A percentile compares a stretch with the other conserved stretches of the same genome.
phyloP scores from a whole-genome alignment of 495 filamentous ascomycete species.

The Penicillium soppii region DNA sequence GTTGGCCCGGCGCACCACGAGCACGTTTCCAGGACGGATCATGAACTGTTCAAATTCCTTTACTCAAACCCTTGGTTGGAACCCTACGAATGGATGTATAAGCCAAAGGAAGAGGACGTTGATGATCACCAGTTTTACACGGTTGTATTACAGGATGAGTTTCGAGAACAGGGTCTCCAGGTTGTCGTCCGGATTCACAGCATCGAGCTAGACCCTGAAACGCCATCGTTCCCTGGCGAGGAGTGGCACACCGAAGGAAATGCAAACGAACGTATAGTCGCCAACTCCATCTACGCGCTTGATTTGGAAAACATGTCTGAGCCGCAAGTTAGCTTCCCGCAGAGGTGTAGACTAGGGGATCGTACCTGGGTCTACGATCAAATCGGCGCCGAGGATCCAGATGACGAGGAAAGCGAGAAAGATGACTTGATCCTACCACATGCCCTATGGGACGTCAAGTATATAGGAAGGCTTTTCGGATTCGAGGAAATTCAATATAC shows the following conservation, averaged over 20 bases:
- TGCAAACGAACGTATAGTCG: conserved; percentile 16
- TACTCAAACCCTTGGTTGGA: conserved; percentile 1
- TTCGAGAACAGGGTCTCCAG: conserved; percentile 12
- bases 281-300: conserved; percentile 8
- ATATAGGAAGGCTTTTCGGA: conserved; percentile 4
- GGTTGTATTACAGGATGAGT: conserved; percentile 9
- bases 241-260: conserved; percentile 16
- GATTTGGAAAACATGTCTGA: conserved; percentile 11
- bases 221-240: conserved; percentile 10
- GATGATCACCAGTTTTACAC: conserved; percentile 12
- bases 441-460: conserved; percentile 4
- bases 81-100: conserved; percentile 8
- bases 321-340: conserved; percentile 7
- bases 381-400: neutral
- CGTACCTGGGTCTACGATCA: conserved; percentile 2
- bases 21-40: neutral
- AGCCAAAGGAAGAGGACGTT: conserved; percentile 2
- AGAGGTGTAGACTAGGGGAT: neutral
- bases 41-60: neutral
- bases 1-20: conserved; percentile 7
- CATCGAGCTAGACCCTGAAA: conserved; percentile 13
- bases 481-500: conserved; percentile 1
- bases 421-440: too few relatives aligned
- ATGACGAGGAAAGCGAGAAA: neutral
- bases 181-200: conserved; percentile 12